Conservation (phyloP, 164 flowering plant genomes). For the Saururus chinensis region DNA sequence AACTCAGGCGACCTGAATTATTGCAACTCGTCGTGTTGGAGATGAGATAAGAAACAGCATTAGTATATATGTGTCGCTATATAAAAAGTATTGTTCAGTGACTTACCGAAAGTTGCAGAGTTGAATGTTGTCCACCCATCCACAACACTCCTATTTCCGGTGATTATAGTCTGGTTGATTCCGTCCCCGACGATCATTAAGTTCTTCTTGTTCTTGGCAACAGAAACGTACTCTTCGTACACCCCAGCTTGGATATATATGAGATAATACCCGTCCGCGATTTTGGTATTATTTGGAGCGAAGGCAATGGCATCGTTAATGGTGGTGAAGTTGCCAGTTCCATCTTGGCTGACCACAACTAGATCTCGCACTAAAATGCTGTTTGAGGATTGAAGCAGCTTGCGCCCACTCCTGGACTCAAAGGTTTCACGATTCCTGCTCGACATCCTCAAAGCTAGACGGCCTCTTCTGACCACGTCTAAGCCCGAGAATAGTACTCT, state of each 20-base stretch:
- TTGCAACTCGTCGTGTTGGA: too few relatives aligned
- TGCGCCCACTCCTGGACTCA: conserved; percentile 9
- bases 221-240: conserved; percentile 41
- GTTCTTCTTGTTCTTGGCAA: conserved; percentile 27
- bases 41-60: too few relatives aligned
- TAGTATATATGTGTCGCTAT: too few relatives aligned
- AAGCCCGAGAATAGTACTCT: conserved; percentile 1
- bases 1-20: too few relatives aligned
- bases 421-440: neutral
- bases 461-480: conserved; percentile 1
- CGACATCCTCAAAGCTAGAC: conserved; percentile 12
- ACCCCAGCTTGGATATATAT: conserved; percentile 32
- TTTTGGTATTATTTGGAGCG: conserved; percentile 24
- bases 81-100: too few relatives aligned
- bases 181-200: conserved; percentile 51
- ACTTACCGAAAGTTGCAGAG: conserved; percentile 23
- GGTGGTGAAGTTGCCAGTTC: conserved; percentile 11
- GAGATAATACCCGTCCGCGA: conserved; percentile 24
- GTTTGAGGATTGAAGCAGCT: neutral
- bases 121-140: conserved; percentile 31
- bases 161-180: conserved; percentile 18
- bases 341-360: conserved; percentile 15
- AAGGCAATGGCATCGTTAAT: conserved; percentile 20
- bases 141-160: conserved; percentile 17
- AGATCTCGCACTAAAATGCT: conserved; percentile 5